Evolutionary conservation across 441 rosid species (phyloP).

Genomic region (Pelargonium fulgidum): DNA sequence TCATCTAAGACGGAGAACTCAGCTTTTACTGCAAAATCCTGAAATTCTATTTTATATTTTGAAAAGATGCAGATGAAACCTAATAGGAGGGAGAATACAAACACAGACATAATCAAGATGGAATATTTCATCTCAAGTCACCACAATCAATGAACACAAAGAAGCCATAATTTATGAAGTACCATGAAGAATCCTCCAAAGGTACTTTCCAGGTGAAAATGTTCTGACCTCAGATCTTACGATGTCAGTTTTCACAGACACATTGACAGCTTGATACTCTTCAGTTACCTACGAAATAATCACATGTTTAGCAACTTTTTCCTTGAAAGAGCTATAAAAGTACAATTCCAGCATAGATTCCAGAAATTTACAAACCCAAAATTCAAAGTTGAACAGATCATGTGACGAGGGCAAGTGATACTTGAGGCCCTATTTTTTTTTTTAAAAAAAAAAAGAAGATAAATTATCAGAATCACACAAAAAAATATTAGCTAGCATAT

Average conservation of each 20-base stretch:
- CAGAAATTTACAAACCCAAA: constrained; percentile 95
- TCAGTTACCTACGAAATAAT: constrained; percentile 59
- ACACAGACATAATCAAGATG: background rate
- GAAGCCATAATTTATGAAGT: constrained; percentile 9
- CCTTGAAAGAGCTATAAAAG: constrained; percentile 19
- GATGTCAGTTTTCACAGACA: constrained; percentile 66
- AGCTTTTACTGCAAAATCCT: background rate
- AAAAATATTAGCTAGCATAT: constrained; percentile 14
- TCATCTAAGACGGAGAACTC: background rate
- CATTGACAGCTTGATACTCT: constrained; percentile 91
- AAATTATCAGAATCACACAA: constrained; percentile 6
- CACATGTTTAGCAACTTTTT: constrained; percentile 17
- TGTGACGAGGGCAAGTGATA: constrained; percentile 81
- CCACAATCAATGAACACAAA: background rate
- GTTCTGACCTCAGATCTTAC: constrained; percentile 76
- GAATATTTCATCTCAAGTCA: constrained; percentile 3
- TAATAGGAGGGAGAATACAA: background rate
- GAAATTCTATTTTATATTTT: background rate
- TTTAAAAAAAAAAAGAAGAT: constrained; percentile 27
- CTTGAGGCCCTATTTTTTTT: constrained; percentile 78
- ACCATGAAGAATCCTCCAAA: constrained; percentile 15
- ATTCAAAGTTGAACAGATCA: constrained; percentile 91
- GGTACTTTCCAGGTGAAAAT: constrained; percentile 21
- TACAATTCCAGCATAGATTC: constrained; percentile 26
- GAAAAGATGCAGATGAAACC: background rate